Percentiles rank a stretch among this genome's conserved stretches.
Conservation (phyloP, 2,329 filamentous ascomycete genomes). For the Phyllosticta citriasiana region DNA sequence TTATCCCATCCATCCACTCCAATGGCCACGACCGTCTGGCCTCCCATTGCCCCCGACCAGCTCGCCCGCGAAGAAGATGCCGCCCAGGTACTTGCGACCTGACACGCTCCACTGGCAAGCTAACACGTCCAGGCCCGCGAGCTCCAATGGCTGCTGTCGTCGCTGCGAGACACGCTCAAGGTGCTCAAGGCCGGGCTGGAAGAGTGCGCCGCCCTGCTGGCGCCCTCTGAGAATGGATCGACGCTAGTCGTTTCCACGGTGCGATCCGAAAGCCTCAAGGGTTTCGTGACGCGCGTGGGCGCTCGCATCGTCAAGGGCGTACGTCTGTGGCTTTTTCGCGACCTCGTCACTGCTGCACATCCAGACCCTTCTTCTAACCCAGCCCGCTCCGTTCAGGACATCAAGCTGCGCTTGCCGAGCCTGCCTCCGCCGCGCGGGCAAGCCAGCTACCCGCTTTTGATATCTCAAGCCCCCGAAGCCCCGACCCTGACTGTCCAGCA, state of each 20-base stretch:
- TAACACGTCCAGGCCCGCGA: conserved; percentile 38
- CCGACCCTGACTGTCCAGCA: conserved; percentile 56
- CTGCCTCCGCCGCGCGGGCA: conserved; percentile 46
- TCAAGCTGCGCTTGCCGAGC: conserved; percentile 67
- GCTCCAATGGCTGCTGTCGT: conserved; percentile 53
- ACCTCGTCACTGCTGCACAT: background rate
- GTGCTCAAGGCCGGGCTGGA: conserved; percentile 63
- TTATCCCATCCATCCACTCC: background rate
- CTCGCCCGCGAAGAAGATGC: conserved; percentile 43
- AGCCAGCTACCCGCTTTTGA: conserved; percentile 40
- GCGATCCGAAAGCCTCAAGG: conserved; percentile 83
- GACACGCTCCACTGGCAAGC: background rate
- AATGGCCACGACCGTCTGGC: conserved; percentile 55
- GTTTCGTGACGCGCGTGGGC: conserved; percentile 80
- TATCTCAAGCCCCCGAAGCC: conserved; percentile 44
- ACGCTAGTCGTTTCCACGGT: conserved; percentile 84
- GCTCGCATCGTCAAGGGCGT: conserved; percentile 87
- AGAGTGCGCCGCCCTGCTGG: conserved; percentile 79
- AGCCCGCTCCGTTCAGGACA: conserved; percentile 41
- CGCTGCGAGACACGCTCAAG: conserved; percentile 51
- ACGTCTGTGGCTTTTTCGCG: conserved; percentile 26
- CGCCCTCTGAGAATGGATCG: conserved; percentile 72
- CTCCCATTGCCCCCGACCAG: conserved; percentile 42
- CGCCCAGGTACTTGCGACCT: conserved; percentile 34
- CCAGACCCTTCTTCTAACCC: background rate